Conservation (phyloP, 805 yeast species). For the Kregervanrija pseudodelftensis region DNA sequence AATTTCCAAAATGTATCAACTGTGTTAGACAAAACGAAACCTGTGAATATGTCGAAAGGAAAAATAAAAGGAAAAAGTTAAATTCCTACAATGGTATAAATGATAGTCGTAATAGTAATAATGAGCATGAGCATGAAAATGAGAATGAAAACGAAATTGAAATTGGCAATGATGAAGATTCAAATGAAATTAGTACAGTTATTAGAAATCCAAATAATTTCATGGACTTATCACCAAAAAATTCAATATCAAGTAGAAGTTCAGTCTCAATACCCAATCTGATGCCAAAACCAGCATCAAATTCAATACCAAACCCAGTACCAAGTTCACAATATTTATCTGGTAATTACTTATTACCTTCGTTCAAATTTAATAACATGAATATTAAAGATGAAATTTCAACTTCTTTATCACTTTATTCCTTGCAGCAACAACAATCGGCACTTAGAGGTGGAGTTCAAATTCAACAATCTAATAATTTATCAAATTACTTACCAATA, state of each 20-base stretch:
- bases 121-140: neutral
- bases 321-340: no score
- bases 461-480: no score
- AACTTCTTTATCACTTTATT: neutral
- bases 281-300: no score
- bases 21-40: constrained; percentile 32
- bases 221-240: no score
- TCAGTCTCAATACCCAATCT: no score
- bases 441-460: no score
- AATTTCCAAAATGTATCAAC: constrained; percentile 36
- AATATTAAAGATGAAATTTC: neutral
- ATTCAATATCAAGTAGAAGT: neutral
- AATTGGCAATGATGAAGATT: neutral
- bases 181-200: constrained; percentile 11
- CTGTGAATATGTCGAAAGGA: constrained; percentile 38
- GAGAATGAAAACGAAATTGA: neutral
- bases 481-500: no score
- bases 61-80: constrained; percentile 18
- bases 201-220: constrained; percentile 5
- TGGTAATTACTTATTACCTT: neutral
- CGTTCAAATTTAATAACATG: neutral
- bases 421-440: neutral
- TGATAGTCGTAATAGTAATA: neutral
- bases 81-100: neutral
- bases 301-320: no score